Percentiles rank a stretch among this genome's conserved stretches.
phyloP scores from a whole-genome alignment of 805 yeast genomes.

The Metschnikowia anglica region DNA sequence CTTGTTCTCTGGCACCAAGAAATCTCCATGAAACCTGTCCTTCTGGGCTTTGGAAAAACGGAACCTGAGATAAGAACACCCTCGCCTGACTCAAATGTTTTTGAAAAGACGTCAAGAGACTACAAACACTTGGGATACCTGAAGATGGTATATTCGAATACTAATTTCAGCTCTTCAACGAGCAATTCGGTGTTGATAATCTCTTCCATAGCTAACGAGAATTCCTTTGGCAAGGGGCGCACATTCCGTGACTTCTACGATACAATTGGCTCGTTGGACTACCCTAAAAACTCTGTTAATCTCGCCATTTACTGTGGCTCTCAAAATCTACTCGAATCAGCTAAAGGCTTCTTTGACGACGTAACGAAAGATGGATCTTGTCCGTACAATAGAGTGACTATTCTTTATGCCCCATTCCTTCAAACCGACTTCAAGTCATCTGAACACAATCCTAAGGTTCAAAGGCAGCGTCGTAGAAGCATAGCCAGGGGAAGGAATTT shows the following conservation, averaged over 20 bases:
- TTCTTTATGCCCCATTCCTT: conserved; percentile 18
- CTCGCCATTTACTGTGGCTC: conserved; percentile 36
- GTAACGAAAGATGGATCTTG: neutral
- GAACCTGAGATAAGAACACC: neutral
- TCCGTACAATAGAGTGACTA: conserved; percentile 14
- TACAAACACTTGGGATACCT: conserved; percentile 5
- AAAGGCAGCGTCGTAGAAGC: conserved; percentile 34
- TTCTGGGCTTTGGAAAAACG: neutral
- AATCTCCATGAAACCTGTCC: neutral
- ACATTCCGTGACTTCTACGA: conserved; percentile 33
- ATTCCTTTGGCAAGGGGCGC: conserved; percentile 38
- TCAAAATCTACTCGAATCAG: conserved; percentile 24
- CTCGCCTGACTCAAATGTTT: neutral
- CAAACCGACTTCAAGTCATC: conserved; percentile 12
- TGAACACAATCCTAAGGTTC: conserved; percentile 21
- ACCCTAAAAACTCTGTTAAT: conserved; percentile 20
- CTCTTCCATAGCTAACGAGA: conserved; percentile 28
- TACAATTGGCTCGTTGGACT: conserved; percentile 28
- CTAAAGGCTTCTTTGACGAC: conserved; percentile 22
- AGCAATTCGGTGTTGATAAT: conserved; percentile 19
- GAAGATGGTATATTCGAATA: conserved; percentile 2
- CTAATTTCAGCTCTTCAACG: neutral
- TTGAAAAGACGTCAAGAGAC: neutral
- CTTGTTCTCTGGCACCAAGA: conserved; percentile 5
- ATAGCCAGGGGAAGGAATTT: conserved; percentile 41